Evolutionary conservation across 2,329 filamentous ascomycete genomes (phyloP).

Genomic region (Waltergamsia citrina): DNA sequence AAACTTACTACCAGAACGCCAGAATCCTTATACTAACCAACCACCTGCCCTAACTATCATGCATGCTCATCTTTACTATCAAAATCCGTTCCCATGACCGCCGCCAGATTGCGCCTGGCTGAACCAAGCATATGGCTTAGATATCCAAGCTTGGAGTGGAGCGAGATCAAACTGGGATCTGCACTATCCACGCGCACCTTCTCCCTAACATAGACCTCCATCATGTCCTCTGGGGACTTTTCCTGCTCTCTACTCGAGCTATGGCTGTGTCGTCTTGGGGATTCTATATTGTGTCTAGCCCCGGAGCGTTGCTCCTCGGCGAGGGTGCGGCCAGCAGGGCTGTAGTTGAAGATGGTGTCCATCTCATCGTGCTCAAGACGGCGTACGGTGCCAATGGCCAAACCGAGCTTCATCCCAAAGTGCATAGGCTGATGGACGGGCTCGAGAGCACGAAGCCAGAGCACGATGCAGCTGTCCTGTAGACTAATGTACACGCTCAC

Average conservation of each 20-base stretch:
- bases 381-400: conserved; percentile 56
- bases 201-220: conserved; percentile 75
- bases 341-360: conserved; percentile 63
- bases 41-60: too few species aligned
- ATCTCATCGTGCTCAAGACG: conserved; percentile 71
- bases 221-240: conserved; percentile 7
- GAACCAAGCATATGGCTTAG: conserved; percentile 64
- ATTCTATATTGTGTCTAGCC: not conserved
- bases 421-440: conserved; percentile 52
- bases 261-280: not conserved
- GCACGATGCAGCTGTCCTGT: conserved; percentile 59
- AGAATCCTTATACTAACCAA: too few species aligned
- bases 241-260: not conserved
- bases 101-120: conserved; percentile 61
- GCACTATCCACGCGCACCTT: conserved; percentile 84
- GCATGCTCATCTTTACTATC: conserved; percentile 1
- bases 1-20: not conserved
- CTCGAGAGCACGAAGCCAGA: conserved; percentile 62
- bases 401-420: conserved; percentile 57
- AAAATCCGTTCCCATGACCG: conserved; percentile 60
- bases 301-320: conserved; percentile 8
- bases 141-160: conserved; percentile 74
- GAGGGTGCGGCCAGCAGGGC: conserved; percentile 18
- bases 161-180: conserved; percentile 75
- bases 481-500: conserved; percentile 69